Evolutionary conservation across 2,329 filamentous ascomycete genomes (phyloP), one percentile per base, ranked within the genome.

Genomic region (Lasiodiplodia gonubiensis): DNA sequence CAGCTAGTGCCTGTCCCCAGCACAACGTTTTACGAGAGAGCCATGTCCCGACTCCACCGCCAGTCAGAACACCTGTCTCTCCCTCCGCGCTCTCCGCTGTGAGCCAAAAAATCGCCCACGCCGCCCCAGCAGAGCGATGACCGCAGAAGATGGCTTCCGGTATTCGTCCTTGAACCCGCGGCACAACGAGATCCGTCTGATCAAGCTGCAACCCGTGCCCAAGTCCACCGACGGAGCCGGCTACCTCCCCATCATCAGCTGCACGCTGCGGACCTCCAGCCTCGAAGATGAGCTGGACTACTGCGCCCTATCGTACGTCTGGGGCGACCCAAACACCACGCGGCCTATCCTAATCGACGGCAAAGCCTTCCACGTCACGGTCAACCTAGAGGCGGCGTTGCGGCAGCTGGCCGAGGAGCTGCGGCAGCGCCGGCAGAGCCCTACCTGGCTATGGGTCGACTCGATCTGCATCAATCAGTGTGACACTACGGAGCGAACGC

Each of bases 381-480:
- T 39, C 5, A 70, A 70, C 49, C 61, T 71, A 4, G 65, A 69
- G 21, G 35, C 57, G 2, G 70, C 68, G 18, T 35, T 67, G 21
- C 55, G 64, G 21, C 57, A 63, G 18, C 53, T 67, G 4, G 65
- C 65, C 33, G 21, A 16, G 30, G 55, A 68, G 4, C 25, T 70
- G 18, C 51, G 68, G 18, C 39, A 69, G 3, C 42, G 27, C 4
- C 14, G 18, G 33, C 61, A 18, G 16, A 66, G 25, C 16, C 68
- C 35, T n/a, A 46, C 21, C 16, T 33, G 30, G 37, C 49, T 70
- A 18, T 71, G 70, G 70, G 61, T 68, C 37, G 70, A 71, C 51
- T 69, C 70, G n/a, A 33, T 71, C 7, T 69, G 70, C 53, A 69
- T 71, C 30, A 66, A 71, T 46, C 69, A 71, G 33, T 7, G n/a